phyloP scores from a whole-genome alignment of 148 eudicot genomes.

The Drosera capensis region DNA sequence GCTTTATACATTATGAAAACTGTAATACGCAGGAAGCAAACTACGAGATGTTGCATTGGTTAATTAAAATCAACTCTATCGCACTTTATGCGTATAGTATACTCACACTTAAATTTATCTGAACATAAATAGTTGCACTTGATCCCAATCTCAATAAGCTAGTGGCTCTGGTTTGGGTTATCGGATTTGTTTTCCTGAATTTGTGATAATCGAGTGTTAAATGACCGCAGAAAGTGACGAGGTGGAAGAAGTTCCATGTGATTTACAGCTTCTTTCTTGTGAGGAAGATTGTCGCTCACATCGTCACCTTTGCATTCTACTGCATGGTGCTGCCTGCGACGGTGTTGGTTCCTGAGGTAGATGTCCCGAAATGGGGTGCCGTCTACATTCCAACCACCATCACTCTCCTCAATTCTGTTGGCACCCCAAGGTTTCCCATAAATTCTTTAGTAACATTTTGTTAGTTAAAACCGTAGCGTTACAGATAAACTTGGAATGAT shows the following conservation, averaged over 20 bases:
- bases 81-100: too few relatives aligned
- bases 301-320: slow-evolving; percentile 66
- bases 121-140: too few relatives aligned
- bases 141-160: too few relatives aligned
- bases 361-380: slow-evolving; percentile 74
- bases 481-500: too few relatives aligned
- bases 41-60: too few relatives aligned
- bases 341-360: slow-evolving; percentile 55
- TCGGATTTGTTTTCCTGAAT: neutral
- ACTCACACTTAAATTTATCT: too few relatives aligned
- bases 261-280: slow-evolving; percentile 87
- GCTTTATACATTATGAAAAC: too few relatives aligned
- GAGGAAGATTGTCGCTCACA: slow-evolving; percentile 61
- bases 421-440: slow-evolving; percentile 55
- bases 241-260: slow-evolving; percentile 69
- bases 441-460: neutral
- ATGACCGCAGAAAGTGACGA: slow-evolving; percentile 46
- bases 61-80: too few relatives aligned
- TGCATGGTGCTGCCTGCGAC: slow-evolving; percentile 66
- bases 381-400: slow-evolving; percentile 53
- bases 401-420: slow-evolving; percentile 61
- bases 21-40: too few relatives aligned
- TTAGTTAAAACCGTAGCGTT: neutral
- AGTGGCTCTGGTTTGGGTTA: neutral
- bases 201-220: neutral